A percentile compares a stretch with the other conserved stretches of the same genome.
Evolutionary conservation across 2,329 filamentous ascomycete species (phyloP).

Genomic region (Phaeosphaeria sp.): DNA sequence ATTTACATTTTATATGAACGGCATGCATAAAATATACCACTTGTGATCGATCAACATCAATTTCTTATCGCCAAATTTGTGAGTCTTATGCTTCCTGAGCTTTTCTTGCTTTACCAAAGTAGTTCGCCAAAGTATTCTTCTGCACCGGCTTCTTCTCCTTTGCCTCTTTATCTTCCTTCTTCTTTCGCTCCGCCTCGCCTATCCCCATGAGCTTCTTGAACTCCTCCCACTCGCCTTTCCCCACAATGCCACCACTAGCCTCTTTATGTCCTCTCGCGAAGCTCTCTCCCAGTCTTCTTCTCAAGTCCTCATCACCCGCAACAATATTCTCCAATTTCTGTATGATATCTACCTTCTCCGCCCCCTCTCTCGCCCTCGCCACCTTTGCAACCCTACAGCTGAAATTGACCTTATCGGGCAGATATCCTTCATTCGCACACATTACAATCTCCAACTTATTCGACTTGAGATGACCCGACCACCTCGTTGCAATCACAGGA

Average conservation of each 20-base stretch:
- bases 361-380: constrained; percentile 57
- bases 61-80: background rate
- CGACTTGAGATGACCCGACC: constrained; percentile 67
- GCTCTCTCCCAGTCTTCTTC: constrained; percentile 63
- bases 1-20: constrained; percentile 1
- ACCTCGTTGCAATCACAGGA: constrained; percentile 70
- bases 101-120: constrained; percentile 29
- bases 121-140: constrained; percentile 44
- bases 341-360: constrained; percentile 68
- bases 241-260: constrained; percentile 70
- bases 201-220: constrained; percentile 65
- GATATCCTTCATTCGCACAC: constrained; percentile 71
- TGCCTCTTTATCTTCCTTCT: constrained; percentile 39
- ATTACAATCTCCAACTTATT: constrained; percentile 68
- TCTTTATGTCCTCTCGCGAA: constrained; percentile 73
- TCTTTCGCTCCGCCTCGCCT: constrained; percentile 59
- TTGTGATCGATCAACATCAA: background rate
- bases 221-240: constrained; percentile 68
- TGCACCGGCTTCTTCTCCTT: constrained; percentile 39
- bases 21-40: background rate
- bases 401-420: constrained; percentile 69
- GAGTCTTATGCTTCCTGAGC: background rate
- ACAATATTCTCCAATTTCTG: constrained; percentile 62
- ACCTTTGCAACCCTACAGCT: constrained; percentile 67
- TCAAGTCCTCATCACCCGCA: constrained; percentile 39